These are phyloP conservation scores for Secale cereale DNA, from an alignment of 176 grass and related monocot genomes.

Conservation along the genomic window DNA sequence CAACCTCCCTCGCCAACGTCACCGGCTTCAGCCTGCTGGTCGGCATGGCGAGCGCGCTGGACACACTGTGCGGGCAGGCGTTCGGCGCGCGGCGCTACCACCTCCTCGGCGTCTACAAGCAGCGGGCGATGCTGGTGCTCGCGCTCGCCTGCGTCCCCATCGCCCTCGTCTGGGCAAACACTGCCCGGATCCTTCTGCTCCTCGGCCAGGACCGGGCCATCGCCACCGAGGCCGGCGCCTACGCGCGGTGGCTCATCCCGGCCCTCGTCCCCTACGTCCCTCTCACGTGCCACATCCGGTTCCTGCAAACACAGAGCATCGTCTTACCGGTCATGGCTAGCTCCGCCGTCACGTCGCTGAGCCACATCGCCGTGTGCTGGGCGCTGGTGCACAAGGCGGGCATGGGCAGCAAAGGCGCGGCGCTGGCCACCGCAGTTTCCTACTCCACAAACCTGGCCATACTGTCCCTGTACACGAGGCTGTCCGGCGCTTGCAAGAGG, in stretches of 20 bases:
- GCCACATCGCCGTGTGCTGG: conserved; percentile 19
- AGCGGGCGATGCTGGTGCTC: conserved; percentile 22
- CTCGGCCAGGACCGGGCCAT: conserved; percentile 51
- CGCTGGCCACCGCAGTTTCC: conserved; percentile 18
- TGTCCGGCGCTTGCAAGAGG: background rate
- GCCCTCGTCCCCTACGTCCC: conserved; percentile 52
- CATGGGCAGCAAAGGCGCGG: conserved; percentile 31
- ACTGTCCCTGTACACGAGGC: background rate
- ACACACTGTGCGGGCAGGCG: conserved; percentile 56
- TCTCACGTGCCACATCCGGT: conserved; percentile 44
- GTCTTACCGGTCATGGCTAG: conserved; percentile 14
- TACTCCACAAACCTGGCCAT: conserved; percentile 6
- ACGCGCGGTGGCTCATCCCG: conserved; percentile 57
- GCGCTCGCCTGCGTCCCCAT: conserved; percentile 32
- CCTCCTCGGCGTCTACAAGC: conserved; percentile 29
- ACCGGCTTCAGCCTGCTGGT: conserved; percentile 47
- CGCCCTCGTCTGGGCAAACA: conserved; percentile 30
- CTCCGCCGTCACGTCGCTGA: background rate
- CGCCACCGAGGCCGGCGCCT: conserved; percentile 59
- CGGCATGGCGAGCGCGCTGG: conserved; percentile 26
- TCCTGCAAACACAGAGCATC: conserved; percentile 37
- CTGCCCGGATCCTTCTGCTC: conserved; percentile 33
- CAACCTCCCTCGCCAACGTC: conserved; percentile 43
- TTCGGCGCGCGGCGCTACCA: conserved; percentile 47
- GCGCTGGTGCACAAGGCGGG: conserved; percentile 5